phyloP scores from a whole-genome alignment of 495 filamentous ascomycete species.

The Pseudevernia furfuracea region DNA sequence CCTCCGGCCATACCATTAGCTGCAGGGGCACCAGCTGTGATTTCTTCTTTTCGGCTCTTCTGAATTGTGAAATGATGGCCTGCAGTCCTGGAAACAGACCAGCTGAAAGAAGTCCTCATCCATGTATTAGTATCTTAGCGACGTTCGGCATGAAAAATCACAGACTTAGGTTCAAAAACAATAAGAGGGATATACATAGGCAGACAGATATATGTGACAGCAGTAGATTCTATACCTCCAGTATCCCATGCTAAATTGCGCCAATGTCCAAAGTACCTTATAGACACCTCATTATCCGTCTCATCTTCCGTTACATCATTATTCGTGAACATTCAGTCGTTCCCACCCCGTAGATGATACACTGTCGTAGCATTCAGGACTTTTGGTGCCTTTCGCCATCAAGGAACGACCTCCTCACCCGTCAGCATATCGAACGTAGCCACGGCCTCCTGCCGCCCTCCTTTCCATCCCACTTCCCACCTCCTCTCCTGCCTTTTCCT shows the following conservation, averaged over 20 bases:
- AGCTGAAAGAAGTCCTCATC: background rate
- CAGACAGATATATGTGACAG: background rate
- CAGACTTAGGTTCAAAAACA: background rate
- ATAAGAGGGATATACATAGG: background rate
- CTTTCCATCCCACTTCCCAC: background rate
- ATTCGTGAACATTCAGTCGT: slow-evolving; percentile 1
- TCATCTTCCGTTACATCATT: background rate
- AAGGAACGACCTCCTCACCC: background rate
- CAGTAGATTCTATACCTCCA: background rate
- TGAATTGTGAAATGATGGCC: background rate
- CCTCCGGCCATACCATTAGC: background rate
- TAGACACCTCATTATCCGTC: slow-evolving; percentile 4
- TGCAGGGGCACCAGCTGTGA: background rate
- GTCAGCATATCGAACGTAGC: slow-evolving; percentile 2
- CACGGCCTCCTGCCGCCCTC: background rate
- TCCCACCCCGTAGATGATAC: background rate
- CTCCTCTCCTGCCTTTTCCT: background rate
- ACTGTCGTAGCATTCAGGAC: background rate
- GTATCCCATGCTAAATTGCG: background rate
- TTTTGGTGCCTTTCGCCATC: background rate
- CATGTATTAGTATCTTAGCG: background rate
- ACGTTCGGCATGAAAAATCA: background rate
- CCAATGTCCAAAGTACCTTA: background rate
- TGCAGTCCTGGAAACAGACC: background rate
- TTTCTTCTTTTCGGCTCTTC: background rate